Conservation (phyloP, 2,329 filamentous ascomycete species). For the Penicillium digitatum region DNA sequence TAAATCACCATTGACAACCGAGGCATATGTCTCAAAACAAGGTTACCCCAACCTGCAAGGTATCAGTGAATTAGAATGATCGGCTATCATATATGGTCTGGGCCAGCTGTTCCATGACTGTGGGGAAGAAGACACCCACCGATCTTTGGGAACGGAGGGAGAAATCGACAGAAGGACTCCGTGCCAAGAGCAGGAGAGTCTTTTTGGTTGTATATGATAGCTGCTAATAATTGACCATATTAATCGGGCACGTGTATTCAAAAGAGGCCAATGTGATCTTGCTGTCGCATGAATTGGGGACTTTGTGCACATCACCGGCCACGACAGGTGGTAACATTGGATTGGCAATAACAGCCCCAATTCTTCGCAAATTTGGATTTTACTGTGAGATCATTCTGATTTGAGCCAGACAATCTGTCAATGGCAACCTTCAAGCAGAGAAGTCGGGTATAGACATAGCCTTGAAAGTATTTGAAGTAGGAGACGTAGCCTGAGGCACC, state of each 20-base stretch:
- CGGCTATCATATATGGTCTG: background rate
- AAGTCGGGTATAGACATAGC: background rate
- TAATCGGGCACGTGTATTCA: background rate
- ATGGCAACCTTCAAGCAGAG: background rate
- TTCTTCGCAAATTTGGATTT: background rate
- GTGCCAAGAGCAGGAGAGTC: background rate
- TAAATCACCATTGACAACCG: background rate
- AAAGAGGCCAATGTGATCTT: background rate
- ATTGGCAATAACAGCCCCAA: too few relatives aligned
- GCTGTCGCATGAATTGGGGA: background rate
- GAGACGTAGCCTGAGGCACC: constrained; percentile 1
- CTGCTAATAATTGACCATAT: background rate
- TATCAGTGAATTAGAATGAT: too few relatives aligned
- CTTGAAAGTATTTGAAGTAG: constrained; percentile 1
- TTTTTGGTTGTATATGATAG: background rate
- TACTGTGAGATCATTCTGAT: accelerated
- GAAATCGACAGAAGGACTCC: background rate
- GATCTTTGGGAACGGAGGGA: background rate
- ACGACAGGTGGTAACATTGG: background rate
- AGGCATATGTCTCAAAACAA: background rate
- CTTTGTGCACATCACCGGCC: background rate
- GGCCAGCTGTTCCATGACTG: background rate
- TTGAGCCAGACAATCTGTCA: too few relatives aligned
- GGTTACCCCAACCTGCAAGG: background rate
- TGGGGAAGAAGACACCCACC: background rate